Evolutionary conservation across 371 early-diverging fungal genomes (phyloP), one percentile per base, ranked within the genome.

Genomic region (Dinochytrium kinnereticum): DNA sequence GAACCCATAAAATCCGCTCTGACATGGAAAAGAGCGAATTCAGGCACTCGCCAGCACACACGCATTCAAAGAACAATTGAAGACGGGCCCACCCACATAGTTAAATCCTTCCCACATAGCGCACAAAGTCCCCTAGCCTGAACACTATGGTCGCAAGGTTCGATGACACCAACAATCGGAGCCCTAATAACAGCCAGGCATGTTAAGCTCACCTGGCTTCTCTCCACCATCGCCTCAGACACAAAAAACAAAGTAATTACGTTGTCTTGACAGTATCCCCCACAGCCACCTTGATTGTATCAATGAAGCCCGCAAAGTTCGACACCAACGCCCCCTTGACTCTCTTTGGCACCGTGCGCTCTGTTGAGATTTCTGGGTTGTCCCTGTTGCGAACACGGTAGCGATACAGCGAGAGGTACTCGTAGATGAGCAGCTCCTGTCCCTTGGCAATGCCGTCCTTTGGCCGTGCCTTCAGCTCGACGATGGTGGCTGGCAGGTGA

Each of bases 91-190:
- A 69, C 76, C 51, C 82, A 89, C 81, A 72, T 72, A 59, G 87
- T 85, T 61, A 93, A 68, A 30, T 90, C 85, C 51, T 89, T 86
- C 39, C 93, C 93, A 77, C 96, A 96, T 15, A 89, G 70, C 26
- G 90, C 92, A 76, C 96, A 96, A 55, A 95, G 80, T n/a, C 94
- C 95, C 34, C 89, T 87, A 51, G 89, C 91, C 68, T 91, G 91
- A 0, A 93, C 89, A 64, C 88, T 89, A 75, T 96, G 96, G 36
- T 84, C 82, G 82, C 96, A 96, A 34, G 61, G 61, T 36, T 61
- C 61, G 10, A 28, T 10, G 24, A 61, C 36, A 15, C 34, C 10
- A 7, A 34, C 15, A 34, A 61, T 15, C 3, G 61, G 10, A 21
- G 30, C 36, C 10, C 61, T 61, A 37, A 17, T n/a, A n/a, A n/a